Evolutionary conservation across 2,329 filamentous ascomycete species (phyloP).

Genomic region (Aspergillus texensis): DNA sequence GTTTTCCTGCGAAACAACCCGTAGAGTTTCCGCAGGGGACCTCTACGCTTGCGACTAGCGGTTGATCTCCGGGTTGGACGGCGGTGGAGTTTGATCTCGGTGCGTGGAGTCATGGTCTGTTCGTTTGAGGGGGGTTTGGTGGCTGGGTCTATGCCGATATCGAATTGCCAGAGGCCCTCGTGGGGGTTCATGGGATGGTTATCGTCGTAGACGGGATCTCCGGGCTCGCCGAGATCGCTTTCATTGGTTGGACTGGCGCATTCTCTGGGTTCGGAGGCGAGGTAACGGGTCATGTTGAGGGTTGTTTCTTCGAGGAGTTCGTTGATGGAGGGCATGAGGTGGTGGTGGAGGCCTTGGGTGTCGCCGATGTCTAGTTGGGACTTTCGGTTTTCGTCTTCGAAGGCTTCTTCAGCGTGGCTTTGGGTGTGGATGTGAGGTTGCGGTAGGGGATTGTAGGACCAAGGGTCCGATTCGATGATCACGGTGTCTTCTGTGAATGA

Average conservation of each 20-base stretch:
- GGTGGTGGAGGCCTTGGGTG: constrained; percentile 6
- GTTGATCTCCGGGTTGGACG: not conserved
- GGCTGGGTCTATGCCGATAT: not conserved
- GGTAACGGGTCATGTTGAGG: constrained; percentile 14
- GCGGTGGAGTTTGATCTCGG: not conserved
- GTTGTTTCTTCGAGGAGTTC: constrained; percentile 26
- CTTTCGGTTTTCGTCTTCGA: constrained; percentile 13
- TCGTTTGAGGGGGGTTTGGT: not conserved
- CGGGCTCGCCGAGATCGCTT: constrained; percentile 36
- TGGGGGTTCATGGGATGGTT: not conserved
- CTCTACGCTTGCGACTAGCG: not conserved
- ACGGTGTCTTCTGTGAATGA: constrained; percentile 13
- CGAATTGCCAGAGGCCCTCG: not conserved
- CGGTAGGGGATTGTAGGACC: constrained; percentile 9
- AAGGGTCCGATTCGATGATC: constrained; percentile 19
- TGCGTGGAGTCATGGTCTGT: not conserved
- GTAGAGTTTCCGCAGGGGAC: not conserved
- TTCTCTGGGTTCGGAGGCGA: constrained; percentile 19
- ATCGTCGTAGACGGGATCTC: constrained; percentile 24
- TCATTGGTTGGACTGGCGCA: constrained; percentile 25
- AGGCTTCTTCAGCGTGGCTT: not conserved
- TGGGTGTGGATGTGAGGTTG: not conserved
- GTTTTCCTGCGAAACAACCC: not conserved
- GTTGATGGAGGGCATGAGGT: constrained; percentile 31
- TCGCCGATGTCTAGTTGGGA: not conserved